Percentiles rank a stretch among this genome's conserved stretches.
These are phyloP conservation scores for Beauveria asiatica DNA, from an alignment of 2,329 filamentous ascomycete genomes.

Conservation along the genomic window DNA sequence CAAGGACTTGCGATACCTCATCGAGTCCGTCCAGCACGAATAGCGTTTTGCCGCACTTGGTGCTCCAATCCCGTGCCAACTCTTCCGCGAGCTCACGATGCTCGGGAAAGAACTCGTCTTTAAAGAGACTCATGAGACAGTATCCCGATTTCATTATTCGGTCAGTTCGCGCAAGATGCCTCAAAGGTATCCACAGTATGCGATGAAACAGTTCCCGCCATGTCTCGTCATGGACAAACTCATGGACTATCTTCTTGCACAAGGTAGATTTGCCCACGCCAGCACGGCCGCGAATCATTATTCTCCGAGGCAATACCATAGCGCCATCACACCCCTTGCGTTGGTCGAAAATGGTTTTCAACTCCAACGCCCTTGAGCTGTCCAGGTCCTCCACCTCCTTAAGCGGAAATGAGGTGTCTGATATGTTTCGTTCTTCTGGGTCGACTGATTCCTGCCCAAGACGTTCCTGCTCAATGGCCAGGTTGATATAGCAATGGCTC, in stretches of 20 bases:
- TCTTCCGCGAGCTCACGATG: not conserved
- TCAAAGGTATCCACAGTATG: slow-evolving; percentile 31
- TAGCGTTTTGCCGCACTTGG: slow-evolving; percentile 20
- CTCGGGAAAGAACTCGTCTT: not conserved
- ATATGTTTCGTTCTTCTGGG: too few relatives aligned
- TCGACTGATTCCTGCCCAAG: too few relatives aligned
- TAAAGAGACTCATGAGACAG: not conserved
- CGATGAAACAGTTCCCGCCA: slow-evolving; percentile 25
- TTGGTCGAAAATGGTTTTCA: too few relatives aligned
- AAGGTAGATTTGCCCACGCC: slow-evolving; percentile 33
- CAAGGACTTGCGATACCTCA: slow-evolving; percentile 25
- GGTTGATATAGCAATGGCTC: too few relatives aligned
- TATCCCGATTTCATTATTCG: slow-evolving; percentile 13
- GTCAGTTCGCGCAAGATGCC: slow-evolving; percentile 18
- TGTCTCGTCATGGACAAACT: slow-evolving; percentile 20
- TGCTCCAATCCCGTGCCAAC: not conserved
- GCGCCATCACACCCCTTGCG: too few relatives aligned
- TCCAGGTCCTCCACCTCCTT: too few relatives aligned
- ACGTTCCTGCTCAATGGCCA: too few relatives aligned
- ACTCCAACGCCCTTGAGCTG: too few relatives aligned
- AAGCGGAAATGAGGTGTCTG: too few relatives aligned
- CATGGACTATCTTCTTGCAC: slow-evolving; percentile 32
- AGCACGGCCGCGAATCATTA: slow-evolving; percentile 28
- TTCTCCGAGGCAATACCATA: slow-evolving; percentile 16
- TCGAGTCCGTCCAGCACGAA: slow-evolving; percentile 37